Base-by-base conservation (phyloP, 805 yeast genomes). In the Lipomyces kockii region DNA sequence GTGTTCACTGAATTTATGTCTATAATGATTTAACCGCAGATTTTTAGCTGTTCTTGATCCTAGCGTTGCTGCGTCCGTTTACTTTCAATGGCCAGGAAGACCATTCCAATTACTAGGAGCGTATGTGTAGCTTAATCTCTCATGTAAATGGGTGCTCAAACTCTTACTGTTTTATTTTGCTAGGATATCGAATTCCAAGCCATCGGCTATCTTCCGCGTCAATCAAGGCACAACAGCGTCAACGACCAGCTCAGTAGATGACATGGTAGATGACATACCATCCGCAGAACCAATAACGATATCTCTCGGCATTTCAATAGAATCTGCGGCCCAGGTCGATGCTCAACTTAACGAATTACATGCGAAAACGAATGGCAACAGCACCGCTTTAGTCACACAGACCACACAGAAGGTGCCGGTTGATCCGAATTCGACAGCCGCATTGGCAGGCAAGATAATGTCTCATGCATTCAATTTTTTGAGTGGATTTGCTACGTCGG, bases 381-480 rank as follows among this genome's bases (percentile, higher is more conserved):
- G 75, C 4, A 61, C 76, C 63, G 76, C 78, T 25, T 73, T 79
- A n/a, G 72, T 69, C n/a, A 69, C 71, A 2, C 64, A 72, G 4
- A 70, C 78, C 5, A 56, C 70, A 54, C 52, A 73, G 58, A 73
- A 81, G 4, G n/a, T 73, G 57, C 73, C 81, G 2, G 66, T 78
- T 3, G 76, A 81, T 34, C 83, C 87, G 1, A 72, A 76, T 9
- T 77, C 81, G 29, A 83, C 87, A 1, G 89, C 92, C 1, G 79
- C 80, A 0, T 78, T 94, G 65, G 97, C 98, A 1, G 91, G 90
- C 69, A 91, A 90, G 76, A 92, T 95, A 65, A 96, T 95, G 25
- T 88, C 88, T 51, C 92, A 95, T 78, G 98, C 98, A 1, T 95
- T 94, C 79, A 93, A 95, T 76, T 95, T 85, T 76, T 79, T 94